Evolutionary conservation across 208 protist species (phyloP).

Genomic region (Leishmania tropica): DNA sequence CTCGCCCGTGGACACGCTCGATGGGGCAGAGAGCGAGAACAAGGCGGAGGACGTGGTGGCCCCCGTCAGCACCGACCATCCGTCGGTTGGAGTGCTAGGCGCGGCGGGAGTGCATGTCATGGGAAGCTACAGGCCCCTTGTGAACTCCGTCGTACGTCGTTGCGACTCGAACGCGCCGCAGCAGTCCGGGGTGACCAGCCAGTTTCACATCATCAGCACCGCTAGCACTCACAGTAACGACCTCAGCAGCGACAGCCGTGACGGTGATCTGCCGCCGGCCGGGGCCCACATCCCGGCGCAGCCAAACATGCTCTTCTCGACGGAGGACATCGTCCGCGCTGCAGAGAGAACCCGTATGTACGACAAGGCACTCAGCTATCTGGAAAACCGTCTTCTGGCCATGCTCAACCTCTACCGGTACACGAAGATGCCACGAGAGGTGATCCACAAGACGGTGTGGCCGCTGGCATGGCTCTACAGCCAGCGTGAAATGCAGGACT

Average conservation of each 20-base stretch:
- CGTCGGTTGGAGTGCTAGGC: constrained; percentile 14
- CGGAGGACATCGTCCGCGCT: constrained; percentile 82
- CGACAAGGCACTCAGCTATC: constrained; percentile 90
- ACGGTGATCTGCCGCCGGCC: constrained; percentile 17
- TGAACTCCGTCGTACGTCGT: constrained; percentile 28
- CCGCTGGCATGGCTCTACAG: constrained; percentile 90
- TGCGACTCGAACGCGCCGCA: constrained; percentile 11
- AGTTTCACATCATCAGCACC: constrained; percentile 20
- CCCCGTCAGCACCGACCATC: not conserved
- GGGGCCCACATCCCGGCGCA: constrained; percentile 45
- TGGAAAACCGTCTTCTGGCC: constrained; percentile 74
- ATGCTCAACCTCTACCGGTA: constrained; percentile 78
- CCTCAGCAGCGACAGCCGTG: constrained; percentile 23
- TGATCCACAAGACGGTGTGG: constrained; percentile 79
- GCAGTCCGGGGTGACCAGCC: constrained; percentile 1
- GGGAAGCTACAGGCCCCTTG: constrained; percentile 36
- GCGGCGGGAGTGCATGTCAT: constrained; percentile 21
- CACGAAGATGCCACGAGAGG: constrained; percentile 65
- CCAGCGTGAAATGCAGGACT: constrained; percentile 92
- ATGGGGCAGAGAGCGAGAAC: constrained; percentile 27
- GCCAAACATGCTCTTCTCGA: constrained; percentile 80
- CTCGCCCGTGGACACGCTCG: constrained; percentile 33
- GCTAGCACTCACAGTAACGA: constrained; percentile 20
- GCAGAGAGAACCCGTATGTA: constrained; percentile 88
- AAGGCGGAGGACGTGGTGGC: constrained; percentile 16